Conservation (phyloP, 305 asterid genomes). For the Solanum aculeatissimum region DNA sequence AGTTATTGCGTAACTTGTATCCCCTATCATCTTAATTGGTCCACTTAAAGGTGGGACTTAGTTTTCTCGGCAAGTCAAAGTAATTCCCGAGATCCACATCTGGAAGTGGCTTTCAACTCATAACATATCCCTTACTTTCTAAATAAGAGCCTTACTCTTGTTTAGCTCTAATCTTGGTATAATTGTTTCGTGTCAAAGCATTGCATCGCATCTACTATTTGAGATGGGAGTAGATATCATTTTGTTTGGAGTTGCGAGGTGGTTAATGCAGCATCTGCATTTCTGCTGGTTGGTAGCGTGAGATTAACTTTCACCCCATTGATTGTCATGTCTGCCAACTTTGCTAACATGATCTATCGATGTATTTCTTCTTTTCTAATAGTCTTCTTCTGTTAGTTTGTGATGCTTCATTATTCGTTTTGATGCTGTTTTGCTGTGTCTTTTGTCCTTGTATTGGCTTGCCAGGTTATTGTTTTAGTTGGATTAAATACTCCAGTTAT, state of each 20-base stretch:
- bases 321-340: background rate
- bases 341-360: background rate
- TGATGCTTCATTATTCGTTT: background rate
- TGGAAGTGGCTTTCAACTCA: background rate
- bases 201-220: background rate
- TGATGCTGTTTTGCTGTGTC: background rate
- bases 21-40: background rate
- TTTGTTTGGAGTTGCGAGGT: background rate
- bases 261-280: background rate
- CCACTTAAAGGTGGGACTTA: background rate
- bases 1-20: background rate
- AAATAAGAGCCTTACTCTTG: background rate
- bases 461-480: background rate
- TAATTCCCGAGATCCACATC: background rate
- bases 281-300: background rate
- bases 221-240: background rate
- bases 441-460: background rate
- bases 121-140: background rate
- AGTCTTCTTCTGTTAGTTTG: background rate
- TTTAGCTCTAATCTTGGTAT: background rate
- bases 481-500: background rate
- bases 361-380: background rate
- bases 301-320: background rate
- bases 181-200: background rate
- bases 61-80: background rate